Conservation (phyloP, 2,329 filamentous ascomycete species). For the Hirsutella rhossiliensis region DNA sequence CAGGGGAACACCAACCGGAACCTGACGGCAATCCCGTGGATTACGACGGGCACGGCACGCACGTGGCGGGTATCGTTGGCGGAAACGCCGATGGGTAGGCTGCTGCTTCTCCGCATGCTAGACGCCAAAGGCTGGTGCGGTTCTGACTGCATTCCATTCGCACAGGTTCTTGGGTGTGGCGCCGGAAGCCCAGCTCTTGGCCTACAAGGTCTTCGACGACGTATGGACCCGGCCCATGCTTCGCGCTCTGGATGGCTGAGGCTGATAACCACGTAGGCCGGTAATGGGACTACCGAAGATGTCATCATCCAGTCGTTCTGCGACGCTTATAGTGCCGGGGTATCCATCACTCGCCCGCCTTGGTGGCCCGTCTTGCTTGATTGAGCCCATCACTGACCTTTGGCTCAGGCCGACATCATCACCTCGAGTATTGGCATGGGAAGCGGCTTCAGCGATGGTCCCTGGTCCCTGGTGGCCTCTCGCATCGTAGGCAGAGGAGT, state of each 20-base stretch:
- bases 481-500: slow-evolving; percentile 31
- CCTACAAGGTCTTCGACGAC: slow-evolving; percentile 30
- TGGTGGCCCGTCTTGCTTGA: neutral
- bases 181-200: slow-evolving; percentile 29
- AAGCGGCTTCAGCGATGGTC: slow-evolving; percentile 26
- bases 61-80: slow-evolving; percentile 23
- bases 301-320: slow-evolving; percentile 23
- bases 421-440: slow-evolving; percentile 26
- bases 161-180: slow-evolving; percentile 30
- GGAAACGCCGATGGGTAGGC: slow-evolving; percentile 25
- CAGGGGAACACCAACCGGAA: slow-evolving; percentile 9
- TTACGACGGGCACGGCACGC: slow-evolving; percentile 7
- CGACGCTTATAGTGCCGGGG: slow-evolving; percentile 22
- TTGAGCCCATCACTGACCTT: neutral
- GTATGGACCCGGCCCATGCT: slow-evolving; percentile 6
- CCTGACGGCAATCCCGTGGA: slow-evolving; percentile 18
- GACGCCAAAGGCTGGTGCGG: no score
- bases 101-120: neutral
- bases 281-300: slow-evolving; percentile 17
- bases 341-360: slow-evolving; percentile 5
- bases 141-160: neutral
- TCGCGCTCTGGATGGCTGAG: no score
- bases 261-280: neutral
- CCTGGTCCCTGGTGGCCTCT: slow-evolving; percentile 28
- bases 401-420: slow-evolving; percentile 27